These are phyloP conservation scores for Myriosclerotinia scirpicola DNA, from an alignment of 2,329 filamentous ascomycete species.

Conservation along the genomic window DNA sequence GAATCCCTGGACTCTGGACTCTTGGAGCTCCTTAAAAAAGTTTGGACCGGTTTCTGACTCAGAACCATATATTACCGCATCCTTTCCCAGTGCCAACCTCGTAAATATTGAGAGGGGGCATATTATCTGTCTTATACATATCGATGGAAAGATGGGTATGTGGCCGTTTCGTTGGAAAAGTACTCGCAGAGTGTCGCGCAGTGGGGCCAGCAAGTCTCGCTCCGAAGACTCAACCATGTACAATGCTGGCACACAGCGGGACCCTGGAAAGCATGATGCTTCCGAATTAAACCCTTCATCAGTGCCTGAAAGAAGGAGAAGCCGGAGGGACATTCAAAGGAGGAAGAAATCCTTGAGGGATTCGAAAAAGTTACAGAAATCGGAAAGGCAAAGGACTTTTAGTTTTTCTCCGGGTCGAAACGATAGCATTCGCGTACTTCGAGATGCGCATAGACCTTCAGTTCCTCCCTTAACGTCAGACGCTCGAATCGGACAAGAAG, in stretches of 20 bases:
- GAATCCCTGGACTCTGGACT: too few relatives aligned
- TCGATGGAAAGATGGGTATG: slow-evolving; percentile 62
- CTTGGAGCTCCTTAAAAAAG: not conserved
- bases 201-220: slow-evolving; percentile 55
- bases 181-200: slow-evolving; percentile 60
- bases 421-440: slow-evolving; percentile 51
- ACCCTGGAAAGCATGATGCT: slow-evolving; percentile 39
- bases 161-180: slow-evolving; percentile 81
- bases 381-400: slow-evolving; percentile 53
- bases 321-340: slow-evolving; percentile 38
- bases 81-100: slow-evolving; percentile 10
- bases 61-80: slow-evolving; percentile 2
- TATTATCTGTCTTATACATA: slow-evolving; percentile 24
- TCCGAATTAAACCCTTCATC: slow-evolving; percentile 37
- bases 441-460: slow-evolving; percentile 36
- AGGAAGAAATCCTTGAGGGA: slow-evolving; percentile 39
- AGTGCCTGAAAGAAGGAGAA: slow-evolving; percentile 41
- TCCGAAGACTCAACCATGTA: slow-evolving; percentile 51
- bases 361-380: slow-evolving; percentile 45
- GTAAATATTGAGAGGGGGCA: slow-evolving; percentile 23
- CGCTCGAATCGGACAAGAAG: slow-evolving; percentile 31
- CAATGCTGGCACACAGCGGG: slow-evolving; percentile 36
- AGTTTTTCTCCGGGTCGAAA: slow-evolving; percentile 62
- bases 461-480: slow-evolving; percentile 36
- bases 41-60: not conserved